A percentile compares a stretch with the other conserved stretches of the same genome.
These are phyloP conservation scores for Cymodocea nodosa DNA, from an alignment of 116 monocot species.

Conservation along the genomic window DNA sequence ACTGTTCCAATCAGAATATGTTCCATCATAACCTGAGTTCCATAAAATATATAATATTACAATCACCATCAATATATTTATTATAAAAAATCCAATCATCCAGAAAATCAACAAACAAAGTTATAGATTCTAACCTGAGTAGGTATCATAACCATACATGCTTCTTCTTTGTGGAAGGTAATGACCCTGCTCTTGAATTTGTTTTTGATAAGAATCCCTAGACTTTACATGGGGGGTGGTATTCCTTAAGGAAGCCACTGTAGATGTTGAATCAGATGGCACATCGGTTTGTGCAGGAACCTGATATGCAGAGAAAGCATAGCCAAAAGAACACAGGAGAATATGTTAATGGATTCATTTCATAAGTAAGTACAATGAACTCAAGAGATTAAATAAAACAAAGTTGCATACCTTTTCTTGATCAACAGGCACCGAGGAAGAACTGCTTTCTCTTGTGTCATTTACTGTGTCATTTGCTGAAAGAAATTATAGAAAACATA, in stretches of 20 bases:
- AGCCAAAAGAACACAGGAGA: too few species aligned
- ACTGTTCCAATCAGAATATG: slow-evolving; percentile 1
- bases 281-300: neutral
- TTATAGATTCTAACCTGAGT: slow-evolving; percentile 2
- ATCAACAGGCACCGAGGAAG: neutral
- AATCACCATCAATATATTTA: neutral
- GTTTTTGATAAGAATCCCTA: neutral
- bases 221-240: neutral
- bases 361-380: too few species aligned
- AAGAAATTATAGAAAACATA: neutral
- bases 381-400: neutral
- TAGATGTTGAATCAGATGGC: neutral
- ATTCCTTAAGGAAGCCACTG: neutral
- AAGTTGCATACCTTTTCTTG: slow-evolving; percentile 1
- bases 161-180: neutral
- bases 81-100: neutral
- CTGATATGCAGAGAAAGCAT: neutral
- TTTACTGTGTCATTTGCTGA: neutral
- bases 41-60: neutral
- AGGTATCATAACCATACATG: neutral
- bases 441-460: neutral
- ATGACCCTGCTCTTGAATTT: neutral
- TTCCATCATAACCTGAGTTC: slow-evolving; percentile 4
- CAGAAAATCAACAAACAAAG: neutral
- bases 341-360: too few species aligned